Percentiles rank a stretch among this genome's conserved stretches.
phyloP scores from a whole-genome alignment of 441 rosid species.

The Kokia cookei region DNA sequence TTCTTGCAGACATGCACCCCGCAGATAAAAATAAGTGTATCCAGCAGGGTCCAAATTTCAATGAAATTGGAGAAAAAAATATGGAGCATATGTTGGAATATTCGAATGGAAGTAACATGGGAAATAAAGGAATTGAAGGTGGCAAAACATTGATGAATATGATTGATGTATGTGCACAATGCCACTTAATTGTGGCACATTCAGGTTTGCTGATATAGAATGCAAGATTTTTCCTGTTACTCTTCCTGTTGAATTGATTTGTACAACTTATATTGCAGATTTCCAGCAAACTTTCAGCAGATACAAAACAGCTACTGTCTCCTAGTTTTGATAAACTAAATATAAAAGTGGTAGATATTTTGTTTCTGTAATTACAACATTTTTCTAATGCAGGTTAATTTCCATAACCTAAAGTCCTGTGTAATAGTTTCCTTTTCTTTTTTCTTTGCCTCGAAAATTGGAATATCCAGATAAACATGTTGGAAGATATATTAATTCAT shows the following conservation, averaged over 20 bases:
- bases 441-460: constrained; percentile 15
- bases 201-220: background rate
- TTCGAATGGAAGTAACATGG: constrained; percentile 21
- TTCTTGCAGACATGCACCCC: constrained; percentile 25
- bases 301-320: constrained; percentile 43
- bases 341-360: constrained; percentile 38
- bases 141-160: constrained; percentile 31
- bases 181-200: background rate
- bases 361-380: constrained; percentile 5
- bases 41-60: constrained; percentile 29
- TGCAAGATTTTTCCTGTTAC: background rate
- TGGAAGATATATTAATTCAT: constrained; percentile 49
- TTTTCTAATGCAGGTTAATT: background rate
- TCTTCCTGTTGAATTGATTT: constrained; percentile 11
- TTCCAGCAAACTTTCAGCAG: constrained; percentile 38
- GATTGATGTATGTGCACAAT: constrained; percentile 47
- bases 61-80: constrained; percentile 21
- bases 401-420: background rate
- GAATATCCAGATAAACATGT: constrained; percentile 41
- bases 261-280: constrained; percentile 44
- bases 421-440: background rate
- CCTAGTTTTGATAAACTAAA: constrained; percentile 45
- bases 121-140: constrained; percentile 22
- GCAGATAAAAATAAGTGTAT: constrained; percentile 21
- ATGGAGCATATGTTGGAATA: constrained; percentile 23